These are phyloP conservation scores for Tylopilus sp. DNA, from an alignment of 768 basidiomycete species.

Conservation along the genomic window DNA sequence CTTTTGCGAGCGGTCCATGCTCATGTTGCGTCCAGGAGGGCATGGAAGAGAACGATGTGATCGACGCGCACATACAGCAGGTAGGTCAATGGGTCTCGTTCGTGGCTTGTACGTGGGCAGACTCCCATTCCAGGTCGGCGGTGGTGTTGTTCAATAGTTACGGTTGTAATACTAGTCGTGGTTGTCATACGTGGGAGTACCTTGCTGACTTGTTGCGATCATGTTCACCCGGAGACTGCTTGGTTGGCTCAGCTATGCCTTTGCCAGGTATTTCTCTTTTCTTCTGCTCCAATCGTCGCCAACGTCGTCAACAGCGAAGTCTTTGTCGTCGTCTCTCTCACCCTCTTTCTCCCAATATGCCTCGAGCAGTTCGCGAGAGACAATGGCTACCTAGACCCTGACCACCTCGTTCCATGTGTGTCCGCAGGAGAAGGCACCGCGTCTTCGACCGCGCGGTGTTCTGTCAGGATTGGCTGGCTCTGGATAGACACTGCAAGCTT, in stretches of 20 bases:
- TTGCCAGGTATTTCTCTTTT: constrained; percentile 56
- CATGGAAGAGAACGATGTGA: constrained; percentile 62
- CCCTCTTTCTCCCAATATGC: constrained; percentile 79
- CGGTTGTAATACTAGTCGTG: not conserved
- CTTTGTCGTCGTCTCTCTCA: constrained; percentile 77
- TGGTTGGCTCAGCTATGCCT: constrained; percentile 84
- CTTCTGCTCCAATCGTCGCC: not conserved
- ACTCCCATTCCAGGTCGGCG: constrained; percentile 20
- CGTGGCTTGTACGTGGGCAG: not conserved
- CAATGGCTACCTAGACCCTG: constrained; percentile 77
- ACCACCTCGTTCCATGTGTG: constrained; percentile 57
- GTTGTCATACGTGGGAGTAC: constrained; percentile 1
- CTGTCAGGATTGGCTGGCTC: constrained; percentile 74
- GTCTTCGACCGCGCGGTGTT: constrained; percentile 48
- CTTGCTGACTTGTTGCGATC: not conserved
- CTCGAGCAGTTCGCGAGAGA: constrained; percentile 88
- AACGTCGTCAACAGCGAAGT: constrained; percentile 53
- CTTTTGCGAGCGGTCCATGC: not conserved
- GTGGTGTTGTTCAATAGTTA: not conserved
- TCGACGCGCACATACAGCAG: constrained; percentile 59
- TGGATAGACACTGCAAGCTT: constrained; percentile 95
- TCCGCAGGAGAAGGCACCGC: constrained; percentile 12
- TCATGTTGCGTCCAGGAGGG: constrained; percentile 35
- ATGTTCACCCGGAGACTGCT: constrained; percentile 38
- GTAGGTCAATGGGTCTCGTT: constrained; percentile 29